Evolutionary conservation across 768 basidiomycete species (phyloP), one percentile per base, ranked within the genome.

Genomic region (Suillus bovinus): DNA sequence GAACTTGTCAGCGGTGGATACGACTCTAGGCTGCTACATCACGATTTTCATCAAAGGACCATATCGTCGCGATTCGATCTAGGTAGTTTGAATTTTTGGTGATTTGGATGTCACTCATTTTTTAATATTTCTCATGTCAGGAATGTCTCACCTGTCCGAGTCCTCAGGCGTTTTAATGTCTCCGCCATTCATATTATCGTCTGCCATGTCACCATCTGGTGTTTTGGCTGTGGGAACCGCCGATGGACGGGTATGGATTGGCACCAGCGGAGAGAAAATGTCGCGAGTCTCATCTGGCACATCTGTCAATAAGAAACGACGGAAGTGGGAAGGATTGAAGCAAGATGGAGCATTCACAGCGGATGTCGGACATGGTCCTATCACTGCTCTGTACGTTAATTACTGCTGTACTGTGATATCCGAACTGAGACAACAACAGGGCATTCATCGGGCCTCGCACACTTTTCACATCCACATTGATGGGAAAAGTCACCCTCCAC

Each of bases 1-100:
- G 93, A 94, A 71, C 69, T 92, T 14, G 80, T 94, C 27, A 91
- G 88, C 63, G 91, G 86, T 6, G 92, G 92, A 2, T 93, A 89
- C 68, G 93, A 94, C 66, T 83, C 80, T 44, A 75, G 79, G 4
- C 67, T 94, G 29, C 70, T 90, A 16, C 92, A 94, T 68, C 87
- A 85, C 68, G 33, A 93, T 67, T 82, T 82, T 61, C 66, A 68
- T 16, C 84, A 84, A 73, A 81, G 84, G 33, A 83, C 76, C 33
- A 56, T 84, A 8, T 74, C 91, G 46, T 90, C 90, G 5, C 80
- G 81, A 39, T 78, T 81, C 53, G 81, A 87, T 69, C 80, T 92
- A 56, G 70, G 91, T 90, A 58, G 29, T 81, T 52, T 38, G 20
- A 27, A 47, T 42, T 29, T 6, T 59, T 36, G 27, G 17, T 36